Conservation (phyloP, 2,329 filamentous ascomycete species). For the Grosmannia penicillata region DNA sequence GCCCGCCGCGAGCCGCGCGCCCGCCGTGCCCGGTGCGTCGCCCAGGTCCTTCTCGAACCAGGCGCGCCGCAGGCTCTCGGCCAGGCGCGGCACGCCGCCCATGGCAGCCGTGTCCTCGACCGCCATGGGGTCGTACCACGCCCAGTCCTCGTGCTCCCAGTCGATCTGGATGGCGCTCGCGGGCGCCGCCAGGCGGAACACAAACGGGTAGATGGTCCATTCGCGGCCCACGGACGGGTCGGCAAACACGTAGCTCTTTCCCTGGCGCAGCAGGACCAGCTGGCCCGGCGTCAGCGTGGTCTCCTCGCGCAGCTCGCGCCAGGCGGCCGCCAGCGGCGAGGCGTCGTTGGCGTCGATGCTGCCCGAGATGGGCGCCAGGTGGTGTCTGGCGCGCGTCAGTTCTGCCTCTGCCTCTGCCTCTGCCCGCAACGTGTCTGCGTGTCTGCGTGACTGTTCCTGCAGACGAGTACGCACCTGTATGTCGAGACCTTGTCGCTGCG, state of each 20-base stretch:
- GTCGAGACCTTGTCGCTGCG: slow-evolving; percentile 44
- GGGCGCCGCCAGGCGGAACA: slow-evolving; percentile 32
- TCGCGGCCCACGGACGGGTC: slow-evolving; percentile 37
- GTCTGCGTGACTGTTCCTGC: no score
- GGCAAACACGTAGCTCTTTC: slow-evolving; percentile 41
- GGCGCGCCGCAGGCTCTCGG: slow-evolving; percentile 41
- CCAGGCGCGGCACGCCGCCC: slow-evolving; percentile 40
- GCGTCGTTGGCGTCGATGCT: slow-evolving; percentile 38
- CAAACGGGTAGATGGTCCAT: slow-evolving; percentile 51
- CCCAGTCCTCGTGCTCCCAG: slow-evolving; percentile 46
- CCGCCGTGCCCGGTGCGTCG: slow-evolving; percentile 20
- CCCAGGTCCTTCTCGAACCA: slow-evolving; percentile 42
- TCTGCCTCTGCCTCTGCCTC: slow-evolving; percentile 1
- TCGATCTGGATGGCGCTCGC: slow-evolving; percentile 37
- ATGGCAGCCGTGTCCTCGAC: slow-evolving; percentile 30
- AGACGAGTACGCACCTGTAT: slow-evolving; percentile 38
- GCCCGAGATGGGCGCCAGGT: slow-evolving; percentile 47
- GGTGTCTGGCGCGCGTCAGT: slow-evolving; percentile 23
- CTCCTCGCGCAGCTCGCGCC: slow-evolving; percentile 48
- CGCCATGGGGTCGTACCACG: slow-evolving; percentile 38
- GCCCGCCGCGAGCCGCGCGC: slow-evolving; percentile 26
- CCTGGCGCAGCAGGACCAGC: slow-evolving; percentile 36
- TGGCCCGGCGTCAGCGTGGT: slow-evolving; percentile 34
- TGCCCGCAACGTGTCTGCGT: neutral
- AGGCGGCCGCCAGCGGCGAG: slow-evolving; percentile 39